phyloP scores from a whole-genome alignment of 2,329 filamentous ascomycete species.

The Arthrobotrys iridis region DNA sequence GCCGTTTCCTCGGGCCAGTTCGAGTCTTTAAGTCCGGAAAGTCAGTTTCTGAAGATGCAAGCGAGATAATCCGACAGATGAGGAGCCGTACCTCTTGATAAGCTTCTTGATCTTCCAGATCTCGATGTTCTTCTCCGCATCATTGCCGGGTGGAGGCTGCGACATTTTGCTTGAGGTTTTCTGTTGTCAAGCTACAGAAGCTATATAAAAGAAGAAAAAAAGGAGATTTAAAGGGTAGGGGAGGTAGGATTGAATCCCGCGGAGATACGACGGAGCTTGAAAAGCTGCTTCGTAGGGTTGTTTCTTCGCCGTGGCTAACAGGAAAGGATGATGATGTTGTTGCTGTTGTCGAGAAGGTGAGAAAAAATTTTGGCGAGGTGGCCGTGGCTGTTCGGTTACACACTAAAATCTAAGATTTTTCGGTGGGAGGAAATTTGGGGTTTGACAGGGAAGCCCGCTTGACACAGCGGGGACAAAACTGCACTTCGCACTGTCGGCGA shows the following conservation, averaged over 20 bases:
- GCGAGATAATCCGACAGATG: neutral
- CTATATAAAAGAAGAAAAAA: constrained; percentile 17
- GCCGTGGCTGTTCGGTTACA: neutral
- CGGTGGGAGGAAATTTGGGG: constrained; percentile 26
- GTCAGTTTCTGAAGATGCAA: neutral
- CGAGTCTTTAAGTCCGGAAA: constrained; percentile 66
- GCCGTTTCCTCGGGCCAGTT: constrained; percentile 96
- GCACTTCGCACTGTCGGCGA: neutral
- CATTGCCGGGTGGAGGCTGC: constrained; percentile 76
- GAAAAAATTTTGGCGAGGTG: constrained; percentile 44
- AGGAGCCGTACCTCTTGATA: constrained; percentile 76
- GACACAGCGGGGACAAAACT: constrained; percentile 18
- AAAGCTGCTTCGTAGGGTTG: constrained; percentile 36
- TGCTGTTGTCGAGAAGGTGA: constrained; percentile 18
- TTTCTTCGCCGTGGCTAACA: constrained; percentile 24
- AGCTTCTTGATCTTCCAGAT: constrained; percentile 90
- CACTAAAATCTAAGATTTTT: constrained; percentile 40
- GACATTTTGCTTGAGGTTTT: constrained; percentile 73
- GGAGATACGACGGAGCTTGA: constrained; percentile 45
- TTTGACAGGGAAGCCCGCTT: constrained; percentile 2
- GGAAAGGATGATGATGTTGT: constrained; percentile 1
- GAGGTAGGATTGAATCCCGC: constrained; percentile 44
- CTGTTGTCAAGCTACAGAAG: constrained; percentile 54
- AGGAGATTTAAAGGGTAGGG: constrained; percentile 2
- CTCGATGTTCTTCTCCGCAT: constrained; percentile 97